phyloP scores from a whole-genome alignment of 2,329 filamentous ascomycete species.

The Ustilaginoidea virens region DNA sequence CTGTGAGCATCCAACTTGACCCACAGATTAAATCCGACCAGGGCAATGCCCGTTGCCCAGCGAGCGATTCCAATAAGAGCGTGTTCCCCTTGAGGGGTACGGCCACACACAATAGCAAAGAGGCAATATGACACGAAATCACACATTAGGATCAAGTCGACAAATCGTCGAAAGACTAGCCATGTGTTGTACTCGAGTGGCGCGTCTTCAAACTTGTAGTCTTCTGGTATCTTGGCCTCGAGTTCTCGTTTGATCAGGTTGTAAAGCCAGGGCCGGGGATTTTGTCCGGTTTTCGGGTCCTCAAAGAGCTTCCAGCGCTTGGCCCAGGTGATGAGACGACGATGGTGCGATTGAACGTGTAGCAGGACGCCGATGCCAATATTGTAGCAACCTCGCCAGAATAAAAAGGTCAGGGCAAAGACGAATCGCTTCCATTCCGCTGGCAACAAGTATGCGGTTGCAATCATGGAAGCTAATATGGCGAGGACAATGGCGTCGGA shows the following conservation, averaged over 20 bases:
- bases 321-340: slow-evolving; percentile 75
- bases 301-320: slow-evolving; percentile 77
- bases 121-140: slow-evolving; percentile 95
- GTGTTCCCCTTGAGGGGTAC: slow-evolving; percentile 58
- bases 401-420: slow-evolving; percentile 73
- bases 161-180: slow-evolving; percentile 87
- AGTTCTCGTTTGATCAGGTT: slow-evolving; percentile 73
- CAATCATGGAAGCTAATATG: slow-evolving; percentile 61
- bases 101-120: slow-evolving; percentile 79
- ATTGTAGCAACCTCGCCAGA: slow-evolving; percentile 90
- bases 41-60: slow-evolving; percentile 61
- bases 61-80: slow-evolving; percentile 52
- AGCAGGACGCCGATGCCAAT: slow-evolving; percentile 83
- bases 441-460: slow-evolving; percentile 60
- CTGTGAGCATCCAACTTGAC: slow-evolving; percentile 95
- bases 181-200: slow-evolving; percentile 98
- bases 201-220: slow-evolving; percentile 86
- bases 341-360: slow-evolving; percentile 78
- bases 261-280: slow-evolving; percentile 72
- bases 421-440: slow-evolving; percentile 52
- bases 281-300: slow-evolving; percentile 61
- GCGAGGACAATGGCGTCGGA: slow-evolving; percentile 70
- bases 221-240: slow-evolving; percentile 83
- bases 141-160: slow-evolving; percentile 96
- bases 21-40: slow-evolving; percentile 93